A percentile compares a stretch with the other conserved stretches of the same genome.
phyloP scores from a whole-genome alignment of 768 basidiomycete species.

The Russula abietina region DNA sequence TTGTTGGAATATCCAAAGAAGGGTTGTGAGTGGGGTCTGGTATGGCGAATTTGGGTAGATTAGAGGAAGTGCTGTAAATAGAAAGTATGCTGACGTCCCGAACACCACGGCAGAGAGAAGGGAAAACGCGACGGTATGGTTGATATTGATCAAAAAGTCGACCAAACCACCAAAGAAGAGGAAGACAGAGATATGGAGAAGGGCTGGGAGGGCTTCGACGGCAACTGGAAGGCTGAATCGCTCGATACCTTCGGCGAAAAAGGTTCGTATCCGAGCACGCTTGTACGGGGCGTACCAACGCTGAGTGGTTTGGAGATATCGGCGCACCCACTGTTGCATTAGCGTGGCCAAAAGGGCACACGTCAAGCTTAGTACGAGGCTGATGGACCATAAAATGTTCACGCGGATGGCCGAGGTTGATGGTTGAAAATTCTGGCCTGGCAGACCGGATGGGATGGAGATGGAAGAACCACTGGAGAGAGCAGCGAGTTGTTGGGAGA shows the following conservation, averaged over 20 bases:
- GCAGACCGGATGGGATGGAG: slow-evolving; percentile 5
- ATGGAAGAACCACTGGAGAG: slow-evolving; percentile 4
- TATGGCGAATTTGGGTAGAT: slow-evolving; percentile 20
- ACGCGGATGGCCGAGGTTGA: slow-evolving; percentile 16
- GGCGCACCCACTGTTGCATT: slow-evolving; percentile 24
- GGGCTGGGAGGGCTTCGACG: slow-evolving; percentile 21
- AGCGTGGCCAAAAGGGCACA: slow-evolving; percentile 24
- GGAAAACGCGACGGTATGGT: slow-evolving; percentile 12
- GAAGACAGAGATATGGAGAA: slow-evolving; percentile 22
- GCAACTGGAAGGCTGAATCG: slow-evolving; percentile 19
- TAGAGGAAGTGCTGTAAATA: slow-evolving; percentile 15
- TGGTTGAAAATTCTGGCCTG: slow-evolving; percentile 1
- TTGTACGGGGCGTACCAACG: slow-evolving; percentile 19
- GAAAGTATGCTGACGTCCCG: slow-evolving; percentile 12
- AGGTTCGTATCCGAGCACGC: slow-evolving; percentile 22
- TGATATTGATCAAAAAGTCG: slow-evolving; percentile 19
- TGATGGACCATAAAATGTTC: slow-evolving; percentile 22
- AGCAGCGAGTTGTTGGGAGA: slow-evolving; percentile 21
- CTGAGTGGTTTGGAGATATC: slow-evolving; percentile 18
- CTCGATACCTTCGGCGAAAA: slow-evolving; percentile 21
- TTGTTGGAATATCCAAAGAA: slow-evolving; percentile 12
- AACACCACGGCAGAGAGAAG: slow-evolving; percentile 17
- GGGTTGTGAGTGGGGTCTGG: slow-evolving; percentile 19
- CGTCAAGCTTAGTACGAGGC: slow-evolving; percentile 20
- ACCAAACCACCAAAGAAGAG: slow-evolving; percentile 24